Evolutionary conservation across 2,329 filamentous ascomycete genomes (phyloP).

Genomic region (Orbilia oligospora): DNA sequence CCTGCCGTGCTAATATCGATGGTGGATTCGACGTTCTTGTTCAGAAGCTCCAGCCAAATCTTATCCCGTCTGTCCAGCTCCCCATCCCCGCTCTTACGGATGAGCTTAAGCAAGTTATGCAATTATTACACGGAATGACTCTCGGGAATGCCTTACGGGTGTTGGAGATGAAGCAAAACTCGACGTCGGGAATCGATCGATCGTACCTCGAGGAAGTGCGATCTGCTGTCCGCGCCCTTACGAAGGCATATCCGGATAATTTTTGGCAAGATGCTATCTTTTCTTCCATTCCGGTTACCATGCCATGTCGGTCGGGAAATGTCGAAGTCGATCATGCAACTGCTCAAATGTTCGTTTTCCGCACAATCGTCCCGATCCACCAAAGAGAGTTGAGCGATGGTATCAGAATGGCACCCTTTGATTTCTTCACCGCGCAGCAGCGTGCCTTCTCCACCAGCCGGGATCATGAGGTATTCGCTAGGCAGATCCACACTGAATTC

Average conservation of each 20-base stretch:
- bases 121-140: slow-evolving; percentile 67
- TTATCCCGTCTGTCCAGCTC: slow-evolving; percentile 75
- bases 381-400: slow-evolving; percentile 67
- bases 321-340: slow-evolving; percentile 63
- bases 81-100: slow-evolving; percentile 71
- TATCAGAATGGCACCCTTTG: slow-evolving; percentile 75
- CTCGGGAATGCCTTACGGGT: slow-evolving; percentile 67
- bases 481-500: slow-evolving; percentile 75
- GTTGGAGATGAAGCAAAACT: slow-evolving; percentile 68
- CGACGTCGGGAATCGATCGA: slow-evolving; percentile 67
- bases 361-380: slow-evolving; percentile 75
- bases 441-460: slow-evolving; percentile 73
- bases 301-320: slow-evolving; percentile 67
- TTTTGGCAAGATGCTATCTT: slow-evolving; percentile 70
- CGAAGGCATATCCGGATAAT: slow-evolving; percentile 68
- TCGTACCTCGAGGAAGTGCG: slow-evolving; percentile 35
- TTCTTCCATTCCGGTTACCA: slow-evolving; percentile 68
- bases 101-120: slow-evolving; percentile 70
- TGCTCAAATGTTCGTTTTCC: slow-evolving; percentile 72
- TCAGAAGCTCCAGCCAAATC: slow-evolving; percentile 72
- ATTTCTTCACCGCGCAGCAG: slow-evolving; percentile 78
- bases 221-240: slow-evolving; percentile 66
- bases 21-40: slow-evolving; percentile 77
- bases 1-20: slow-evolving; percentile 68
- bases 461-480: slow-evolving; percentile 74